Evolutionary conservation across 23 red algal species (phyloP), one percentile per base, ranked within the genome.

Genomic region (Chondrus crispus): DNA sequence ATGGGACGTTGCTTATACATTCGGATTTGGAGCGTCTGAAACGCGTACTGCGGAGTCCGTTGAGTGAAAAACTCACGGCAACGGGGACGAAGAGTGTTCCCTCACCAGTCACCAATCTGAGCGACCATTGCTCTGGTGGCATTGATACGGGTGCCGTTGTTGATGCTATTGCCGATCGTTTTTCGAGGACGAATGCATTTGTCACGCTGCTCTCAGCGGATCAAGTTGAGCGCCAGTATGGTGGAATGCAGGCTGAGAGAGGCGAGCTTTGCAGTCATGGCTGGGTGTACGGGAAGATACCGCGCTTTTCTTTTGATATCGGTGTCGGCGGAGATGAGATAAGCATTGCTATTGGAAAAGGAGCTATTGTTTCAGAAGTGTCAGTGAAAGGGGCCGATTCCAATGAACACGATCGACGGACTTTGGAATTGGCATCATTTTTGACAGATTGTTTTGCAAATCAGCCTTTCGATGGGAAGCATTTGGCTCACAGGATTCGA

Each of bases 1-100:
- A 99, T 77, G 92, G 81, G 5, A 96, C 97, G 35, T 87, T 99
- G 62, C 58, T 99, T 76, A 69, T 99, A 28, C 28, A 87, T 20
- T 82, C 94, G 16, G 88, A 96, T 82, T 69, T 99, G 58, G 72
- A 20, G 6, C 80, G 46, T 13, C 32, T 98, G 30, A 45, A 48
- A 66, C 63, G 90, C 38, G 43, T 79, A 32, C 81, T 93, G 49
- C 52, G 58, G 36, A 83, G 83, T 28, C 83, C 89, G n/a, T 40
- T 92, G 52, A 47, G 63, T 54, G 52, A 47, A 13, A 45, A 62
- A 32, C 20, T 93, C 52, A 32, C 48, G 45, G 85, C 81, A 1
- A 86, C 45, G 3, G 95, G 87, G 13, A 89, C 90, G 74, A 12
- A 62, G 33, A 92, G 87, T 49, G 90, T 97, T 28, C 89, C 70